These are phyloP conservation scores for Corymbia calophylla DNA, from an alignment of 441 rosid genomes.

Conservation along the genomic window DNA sequence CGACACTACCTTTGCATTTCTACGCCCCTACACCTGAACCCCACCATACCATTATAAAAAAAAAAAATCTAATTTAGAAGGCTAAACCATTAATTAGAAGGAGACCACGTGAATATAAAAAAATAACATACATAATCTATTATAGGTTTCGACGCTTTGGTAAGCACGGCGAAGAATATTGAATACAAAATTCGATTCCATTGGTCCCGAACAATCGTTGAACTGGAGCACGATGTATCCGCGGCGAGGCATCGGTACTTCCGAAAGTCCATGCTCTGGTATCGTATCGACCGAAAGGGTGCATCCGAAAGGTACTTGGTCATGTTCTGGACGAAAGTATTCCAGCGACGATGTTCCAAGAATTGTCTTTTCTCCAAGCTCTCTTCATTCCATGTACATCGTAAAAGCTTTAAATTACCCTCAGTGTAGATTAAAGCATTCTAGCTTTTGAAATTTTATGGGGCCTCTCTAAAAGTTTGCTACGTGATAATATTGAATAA, in stretches of 20 bases:
- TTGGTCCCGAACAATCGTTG: neutral
- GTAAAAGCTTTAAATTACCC: neutral
- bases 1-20: too few species aligned
- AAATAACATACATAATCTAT: neutral
- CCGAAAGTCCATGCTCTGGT: neutral
- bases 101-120: neutral
- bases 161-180: too few species aligned
- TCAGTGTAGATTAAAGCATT: neutral
- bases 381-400: neutral
- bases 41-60: too few species aligned
- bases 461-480: neutral
- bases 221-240: neutral
- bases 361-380: neutral
- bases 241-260: neutral
- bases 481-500: neutral
- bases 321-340: neutral
- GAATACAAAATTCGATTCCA: neutral
- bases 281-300: neutral
- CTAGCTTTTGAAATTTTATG: neutral
- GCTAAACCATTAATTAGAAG: rapidly evolving
- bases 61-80: neutral
- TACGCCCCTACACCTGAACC: too few species aligned
- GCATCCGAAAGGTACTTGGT: neutral
- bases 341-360: neutral
- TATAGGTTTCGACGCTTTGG: rapidly evolving